Evolutionary conservation across 139 green algal genomes (phyloP), one percentile per base, ranked within the genome.

Genomic region (Chlamydomonas sp.): DNA sequence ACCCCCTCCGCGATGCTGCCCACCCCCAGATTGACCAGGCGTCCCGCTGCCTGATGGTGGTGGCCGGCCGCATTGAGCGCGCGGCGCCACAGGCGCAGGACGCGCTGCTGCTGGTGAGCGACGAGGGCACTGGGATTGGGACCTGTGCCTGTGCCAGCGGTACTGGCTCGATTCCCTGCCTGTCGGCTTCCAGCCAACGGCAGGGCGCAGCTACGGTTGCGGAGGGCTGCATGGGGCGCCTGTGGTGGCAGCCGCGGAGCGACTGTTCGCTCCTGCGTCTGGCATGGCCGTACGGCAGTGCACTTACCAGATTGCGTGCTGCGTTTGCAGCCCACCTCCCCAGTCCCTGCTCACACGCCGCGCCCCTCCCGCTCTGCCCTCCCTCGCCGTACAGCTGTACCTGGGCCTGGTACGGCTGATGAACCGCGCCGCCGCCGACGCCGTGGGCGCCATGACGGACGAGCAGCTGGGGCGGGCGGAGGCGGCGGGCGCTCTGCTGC

Each of bases 331-430:
- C 31, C 31, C 31, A 20, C 68, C 4, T 74, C 20, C 10, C 68
- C 10, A 77, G 7, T 5, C 72, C 20, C 72, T 60, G 31, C 31
- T 49, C 31, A 49, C 31, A 49, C 31, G 31, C 31, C 31, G 31
- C 31, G 31, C 31, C 75, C 60, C 77, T 69, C 62, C 77, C 59
- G 16, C 62, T 6, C 12, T 31, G 16, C 18, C 64, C 1, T 20
- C 17, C 57, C 14, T 4, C 14, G 9, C 68, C 10, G 14, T 5
- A 1, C 83, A 87, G 83, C 63, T 75, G 16, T 87, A 81, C 71
- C 62, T 87, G 61, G 83, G 83, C 83, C 75, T 87, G 61, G 63
- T 75, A 6, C 83, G 83, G n/a, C 83, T 87, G 72, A 72, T 87
- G 7, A 87, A 87, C 74, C 83, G 73, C 62, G 72, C 83, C 62